Evolutionary conservation across 2,329 filamentous ascomycete species (phyloP), one percentile per base, ranked within the genome.

Genomic region (Myriangium duriaei): DNA sequence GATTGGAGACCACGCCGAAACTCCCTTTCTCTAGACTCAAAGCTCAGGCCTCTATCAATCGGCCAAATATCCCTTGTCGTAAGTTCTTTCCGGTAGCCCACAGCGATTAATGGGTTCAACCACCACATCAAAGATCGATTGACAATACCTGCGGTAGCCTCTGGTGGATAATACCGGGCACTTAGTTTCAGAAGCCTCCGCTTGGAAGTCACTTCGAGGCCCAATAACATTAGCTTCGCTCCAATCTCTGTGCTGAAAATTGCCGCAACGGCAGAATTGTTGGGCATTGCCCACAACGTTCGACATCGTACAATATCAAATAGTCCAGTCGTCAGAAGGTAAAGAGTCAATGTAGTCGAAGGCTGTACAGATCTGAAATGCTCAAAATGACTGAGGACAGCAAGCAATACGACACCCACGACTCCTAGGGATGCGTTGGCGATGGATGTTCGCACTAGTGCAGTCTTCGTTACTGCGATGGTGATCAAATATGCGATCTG

Each of bases 191-290:
- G 18, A n/a, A n/a, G n/a, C n/a, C n/a, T n/a, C n/a, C n/a, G n/a
- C 19, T 42, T 42, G 11, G n/a, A 15, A 11, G 29, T 15, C 13
- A 15, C 34, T 17, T 36, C 34, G 6, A 61, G 54, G 13, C 60
- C 45, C n/a, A 61, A 44, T 9, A 60, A 38, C 0, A 42, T 48
- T n/a, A 54, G 42, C 45, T 66, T 67, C 19, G 61, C 39, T 4
- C 44, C 53, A 28, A 61, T 51, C 2, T 54, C 50, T n/a, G 51
- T 48, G 1, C 58, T 59, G 19, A 60, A 61, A 10, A 61, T 49
- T 26, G 51, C 51, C 1, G 51, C 49, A 6, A 62, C 51, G 12
- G 57, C 37, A 26, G 51, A 3, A 4, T 35, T 3, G 45, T 46
- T 12, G 46, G 45, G 21, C 58, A 42, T 61, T 11, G 61, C 49